Evolutionary conservation across 2,329 filamentous ascomycete genomes (phyloP).

Genomic region (Pseudopithomyces maydicus): DNA sequence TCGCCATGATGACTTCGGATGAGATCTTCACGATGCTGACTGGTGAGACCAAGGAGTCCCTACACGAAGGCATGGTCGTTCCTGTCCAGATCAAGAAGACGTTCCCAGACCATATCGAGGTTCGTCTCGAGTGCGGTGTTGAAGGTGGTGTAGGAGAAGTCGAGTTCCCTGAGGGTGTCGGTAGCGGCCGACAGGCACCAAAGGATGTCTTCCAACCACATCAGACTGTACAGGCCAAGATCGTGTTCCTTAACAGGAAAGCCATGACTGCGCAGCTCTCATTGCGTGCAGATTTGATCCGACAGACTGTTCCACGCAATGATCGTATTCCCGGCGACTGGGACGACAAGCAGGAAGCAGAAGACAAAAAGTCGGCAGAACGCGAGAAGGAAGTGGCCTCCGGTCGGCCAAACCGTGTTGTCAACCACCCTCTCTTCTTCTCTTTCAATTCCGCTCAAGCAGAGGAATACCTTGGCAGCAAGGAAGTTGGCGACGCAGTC

Average conservation of each 20-base stretch:
- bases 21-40: slow-evolving; percentile 97
- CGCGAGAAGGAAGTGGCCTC: slow-evolving; percentile 85
- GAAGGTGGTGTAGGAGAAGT: slow-evolving; percentile 84
- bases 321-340: slow-evolving; percentile 81
- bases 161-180: slow-evolving; percentile 76
- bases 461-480: slow-evolving; percentile 88
- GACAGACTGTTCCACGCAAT: slow-evolving; percentile 60
- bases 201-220: slow-evolving; percentile 73
- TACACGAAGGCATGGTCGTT: slow-evolving; percentile 90
- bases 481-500: slow-evolving; percentile 85
- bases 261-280: slow-evolving; percentile 83
- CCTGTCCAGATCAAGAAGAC: slow-evolving; percentile 86
- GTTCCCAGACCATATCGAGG: slow-evolving; percentile 91
- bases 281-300: slow-evolving; percentile 79
- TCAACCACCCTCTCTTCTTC: slow-evolving; percentile 96
- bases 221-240: slow-evolving; percentile 86
- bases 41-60: slow-evolving; percentile 83
- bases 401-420: slow-evolving; percentile 87
- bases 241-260: slow-evolving; percentile 85
- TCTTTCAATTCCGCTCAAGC: slow-evolving; percentile 92
- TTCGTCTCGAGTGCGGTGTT: slow-evolving; percentile 90
- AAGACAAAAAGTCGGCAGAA: slow-evolving; percentile 77
- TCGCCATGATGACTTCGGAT: slow-evolving; percentile 69
- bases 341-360: slow-evolving; percentile 81
- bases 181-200: slow-evolving; percentile 51